Conservation (phyloP, 192 early-diverging fungal genomes). For the Thamnidium elegans region DNA sequence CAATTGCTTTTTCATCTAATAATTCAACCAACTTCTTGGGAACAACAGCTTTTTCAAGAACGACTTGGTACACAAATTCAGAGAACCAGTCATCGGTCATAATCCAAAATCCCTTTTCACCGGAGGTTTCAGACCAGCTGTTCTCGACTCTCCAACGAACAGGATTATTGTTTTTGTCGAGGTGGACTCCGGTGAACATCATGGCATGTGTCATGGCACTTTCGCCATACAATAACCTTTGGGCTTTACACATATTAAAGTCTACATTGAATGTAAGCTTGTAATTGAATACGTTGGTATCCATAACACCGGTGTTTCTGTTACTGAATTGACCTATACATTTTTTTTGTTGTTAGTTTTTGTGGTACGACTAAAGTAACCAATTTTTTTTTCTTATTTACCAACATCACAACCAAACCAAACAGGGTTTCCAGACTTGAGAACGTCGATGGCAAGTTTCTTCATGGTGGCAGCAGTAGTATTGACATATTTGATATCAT, state of each 20-base stretch:
- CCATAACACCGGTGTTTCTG: conserved; percentile 57
- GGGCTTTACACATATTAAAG: conserved; percentile 61
- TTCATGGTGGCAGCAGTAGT: conserved; percentile 55
- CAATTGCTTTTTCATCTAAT: conserved; percentile 56
- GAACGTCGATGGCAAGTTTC: conserved; percentile 51
- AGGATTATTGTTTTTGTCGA: conserved; percentile 57
- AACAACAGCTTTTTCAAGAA: conserved; percentile 63
- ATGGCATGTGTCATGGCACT: conserved; percentile 80
- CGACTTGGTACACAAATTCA: conserved; percentile 77
- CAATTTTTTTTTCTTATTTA: no score
- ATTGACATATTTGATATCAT: conserved; percentile 68
- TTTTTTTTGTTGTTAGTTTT: no score
- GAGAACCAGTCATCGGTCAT: conserved; percentile 78
- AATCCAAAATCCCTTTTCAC: conserved; percentile 71
- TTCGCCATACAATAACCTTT: conserved; percentile 72
- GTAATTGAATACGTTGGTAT: conserved; percentile 61
- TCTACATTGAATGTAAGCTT: conserved; percentile 61
- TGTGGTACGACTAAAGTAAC: no score
- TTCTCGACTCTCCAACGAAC: conserved; percentile 79
- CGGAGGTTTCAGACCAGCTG: conserved; percentile 46
- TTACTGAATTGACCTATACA: conserved; percentile 50
- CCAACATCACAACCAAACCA: conserved; percentile 79
- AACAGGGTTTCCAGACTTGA: conserved; percentile 62
- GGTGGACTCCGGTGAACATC: conserved; percentile 75
- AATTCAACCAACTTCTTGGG: conserved; percentile 60